phyloP scores from a whole-genome alignment of 345 rosid species.

The Corymbia maculata region DNA sequence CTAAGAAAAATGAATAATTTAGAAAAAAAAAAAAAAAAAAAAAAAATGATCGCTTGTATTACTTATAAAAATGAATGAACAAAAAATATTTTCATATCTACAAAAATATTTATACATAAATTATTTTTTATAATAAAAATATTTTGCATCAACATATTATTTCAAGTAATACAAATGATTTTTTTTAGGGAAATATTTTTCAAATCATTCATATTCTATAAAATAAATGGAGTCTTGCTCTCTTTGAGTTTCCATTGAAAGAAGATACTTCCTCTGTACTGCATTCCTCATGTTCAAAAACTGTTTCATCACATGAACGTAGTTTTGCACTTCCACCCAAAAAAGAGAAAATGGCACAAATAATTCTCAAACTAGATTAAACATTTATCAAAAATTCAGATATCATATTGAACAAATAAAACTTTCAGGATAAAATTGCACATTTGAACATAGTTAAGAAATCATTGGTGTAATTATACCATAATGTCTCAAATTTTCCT shows the following conservation, averaged over 20 bases:
- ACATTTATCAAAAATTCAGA: too few relatives aligned
- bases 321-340: background rate
- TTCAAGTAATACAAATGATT: background rate
- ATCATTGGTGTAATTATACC: background rate
- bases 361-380: background rate
- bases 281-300: background rate
- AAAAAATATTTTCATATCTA: too few relatives aligned
- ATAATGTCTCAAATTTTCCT: background rate
- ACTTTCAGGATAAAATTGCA: background rate
- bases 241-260: background rate
- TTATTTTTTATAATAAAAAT: too few relatives aligned
- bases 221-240: accelerated
- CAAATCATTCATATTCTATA: too few relatives aligned
- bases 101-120: too few relatives aligned
- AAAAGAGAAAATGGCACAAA: background rate
- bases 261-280: background rate
- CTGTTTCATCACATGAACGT: background rate
- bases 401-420: too few relatives aligned
- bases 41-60: background rate
- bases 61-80: too few relatives aligned
- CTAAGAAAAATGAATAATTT: background rate
- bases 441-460: too few relatives aligned
- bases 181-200: too few relatives aligned
- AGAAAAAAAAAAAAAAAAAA: too few relatives aligned
- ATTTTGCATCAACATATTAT: background rate